Conservation (phyloP, 495 filamentous ascomycete species). For the Penicillium cosmopolitanum region DNA sequence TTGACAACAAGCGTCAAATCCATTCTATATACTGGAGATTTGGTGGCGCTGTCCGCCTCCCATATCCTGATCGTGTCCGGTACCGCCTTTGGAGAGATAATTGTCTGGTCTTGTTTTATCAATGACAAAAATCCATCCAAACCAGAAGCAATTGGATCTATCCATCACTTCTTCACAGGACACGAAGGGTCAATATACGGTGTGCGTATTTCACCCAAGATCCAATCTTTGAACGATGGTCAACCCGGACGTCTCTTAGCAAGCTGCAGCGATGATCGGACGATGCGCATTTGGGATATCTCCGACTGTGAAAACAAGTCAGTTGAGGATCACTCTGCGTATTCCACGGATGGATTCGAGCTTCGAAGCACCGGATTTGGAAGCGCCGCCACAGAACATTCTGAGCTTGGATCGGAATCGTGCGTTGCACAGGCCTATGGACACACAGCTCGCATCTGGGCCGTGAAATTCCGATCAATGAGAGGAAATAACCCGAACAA, state of each 20-base stretch:
- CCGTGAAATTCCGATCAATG: conserved; percentile 63
- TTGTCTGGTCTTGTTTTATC: conserved; percentile 78
- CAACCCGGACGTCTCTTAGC: conserved; percentile 64
- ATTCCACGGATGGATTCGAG: conserved; percentile 49
- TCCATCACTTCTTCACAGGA: conserved; percentile 77
- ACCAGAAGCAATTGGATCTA: conserved; percentile 30
- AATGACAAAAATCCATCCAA: conserved; percentile 9
- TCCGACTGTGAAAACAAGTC: conserved; percentile 47
- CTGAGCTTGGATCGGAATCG: conserved; percentile 36
- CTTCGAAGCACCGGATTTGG: conserved; percentile 50
- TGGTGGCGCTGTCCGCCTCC: conserved; percentile 58
- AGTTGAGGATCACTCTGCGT: conserved; percentile 37
- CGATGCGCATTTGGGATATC: conserved; percentile 88
- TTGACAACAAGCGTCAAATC: conserved; percentile 74
- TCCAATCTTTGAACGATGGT: conserved; percentile 42
- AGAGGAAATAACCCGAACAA: conserved; percentile 22
- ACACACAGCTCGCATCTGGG: conserved; percentile 89
- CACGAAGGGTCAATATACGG: conserved; percentile 96
- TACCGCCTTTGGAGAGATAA: conserved; percentile 90
- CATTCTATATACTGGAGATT: conserved; percentile 84
- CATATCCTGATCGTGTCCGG: conserved; percentile 79
- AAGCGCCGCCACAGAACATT: conserved; percentile 16
- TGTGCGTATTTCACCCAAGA: conserved; percentile 70
- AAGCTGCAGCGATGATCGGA: conserved; percentile 95
- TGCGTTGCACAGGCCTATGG: conserved; percentile 73